Evolutionary conservation across 352 stramenopile genomes (phyloP).

Genomic region (Globisporangium viniferum): DNA sequence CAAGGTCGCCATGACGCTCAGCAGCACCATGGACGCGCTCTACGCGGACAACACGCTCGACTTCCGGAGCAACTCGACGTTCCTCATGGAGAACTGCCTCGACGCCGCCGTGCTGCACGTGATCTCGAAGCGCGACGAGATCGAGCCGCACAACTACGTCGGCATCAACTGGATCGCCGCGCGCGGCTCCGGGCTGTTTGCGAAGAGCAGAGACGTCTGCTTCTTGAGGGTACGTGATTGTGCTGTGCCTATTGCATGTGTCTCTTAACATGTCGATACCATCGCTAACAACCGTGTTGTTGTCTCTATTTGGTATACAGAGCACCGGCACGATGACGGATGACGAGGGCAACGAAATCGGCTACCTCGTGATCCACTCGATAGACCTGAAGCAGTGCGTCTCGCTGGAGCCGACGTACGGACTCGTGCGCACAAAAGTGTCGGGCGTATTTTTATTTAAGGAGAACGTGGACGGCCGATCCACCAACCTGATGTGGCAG

Average conservation of each 20-base stretch:
- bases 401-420: slow-evolving; percentile 47
- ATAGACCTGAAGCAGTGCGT: slow-evolving; percentile 52
- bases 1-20: slow-evolving; percentile 45
- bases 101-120: slow-evolving; percentile 61
- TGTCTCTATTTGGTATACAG: slow-evolving; percentile 11
- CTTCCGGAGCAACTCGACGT: slow-evolving; percentile 51
- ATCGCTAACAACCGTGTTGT: neutral
- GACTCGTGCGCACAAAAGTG: slow-evolving; percentile 47
- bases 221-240: slow-evolving; percentile 36
- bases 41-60: slow-evolving; percentile 63
- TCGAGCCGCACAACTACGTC: slow-evolving; percentile 51
- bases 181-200: slow-evolving; percentile 42
- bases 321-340: slow-evolving; percentile 50
- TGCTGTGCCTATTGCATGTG: neutral
- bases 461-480: slow-evolving; percentile 31
- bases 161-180: slow-evolving; percentile 66
- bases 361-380: slow-evolving; percentile 57
- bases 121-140: slow-evolving; percentile 31
- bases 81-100: slow-evolving; percentile 55
- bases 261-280: neutral
- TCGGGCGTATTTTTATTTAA: slow-evolving; percentile 63
- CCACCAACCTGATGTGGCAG: slow-evolving; percentile 55
- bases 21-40: slow-evolving; percentile 42
- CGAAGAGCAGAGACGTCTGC: slow-evolving; percentile 59
- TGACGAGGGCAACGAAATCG: slow-evolving; percentile 38